These are phyloP conservation scores for Codiaeum variegatum DNA, from an alignment of 441 rosid genomes.

Conservation along the genomic window DNA sequence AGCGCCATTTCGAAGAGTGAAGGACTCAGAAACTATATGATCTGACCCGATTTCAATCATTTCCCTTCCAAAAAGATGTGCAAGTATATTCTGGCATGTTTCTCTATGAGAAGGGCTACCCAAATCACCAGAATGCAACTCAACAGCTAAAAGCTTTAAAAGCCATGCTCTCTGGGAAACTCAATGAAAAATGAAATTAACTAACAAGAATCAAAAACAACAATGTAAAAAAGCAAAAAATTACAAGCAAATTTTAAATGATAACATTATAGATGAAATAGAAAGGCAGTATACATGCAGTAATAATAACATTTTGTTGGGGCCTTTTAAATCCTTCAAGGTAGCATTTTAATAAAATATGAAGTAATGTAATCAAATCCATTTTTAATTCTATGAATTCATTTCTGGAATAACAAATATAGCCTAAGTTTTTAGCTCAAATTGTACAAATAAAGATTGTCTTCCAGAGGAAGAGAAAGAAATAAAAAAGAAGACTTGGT, in stretches of 20 bases:
- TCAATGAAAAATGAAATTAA: constrained; percentile 19
- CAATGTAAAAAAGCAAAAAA: not conserved
- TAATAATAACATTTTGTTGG: too few species aligned
- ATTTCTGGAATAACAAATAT: too few species aligned
- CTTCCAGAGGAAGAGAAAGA: not conserved
- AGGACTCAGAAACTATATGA: constrained; percentile 32
- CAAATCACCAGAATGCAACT: constrained; percentile 72
- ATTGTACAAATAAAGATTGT: not conserved
- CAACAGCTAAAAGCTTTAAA: constrained; percentile 83
- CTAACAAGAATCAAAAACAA: constrained; percentile 11
- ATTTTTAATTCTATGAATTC: too few species aligned
- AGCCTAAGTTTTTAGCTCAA: not conserved
- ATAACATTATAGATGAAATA: not conserved
- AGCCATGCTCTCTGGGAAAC: constrained; percentile 90
- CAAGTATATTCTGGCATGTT: constrained; percentile 68
- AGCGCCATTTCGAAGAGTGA: constrained; percentile 37
- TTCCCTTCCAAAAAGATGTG: constrained; percentile 78
- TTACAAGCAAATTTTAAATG: not conserved
- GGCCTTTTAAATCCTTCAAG: too few species aligned
- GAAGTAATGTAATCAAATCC: too few species aligned
- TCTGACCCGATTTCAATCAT: constrained; percentile 42
- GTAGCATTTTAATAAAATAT: too few species aligned
- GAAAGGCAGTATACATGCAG: not conserved
- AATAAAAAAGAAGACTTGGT: not conserved
- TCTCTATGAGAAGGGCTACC: constrained; percentile 62